Conservation (phyloP, 2,329 filamentous ascomycete species). For the Acarospora socialis region DNA sequence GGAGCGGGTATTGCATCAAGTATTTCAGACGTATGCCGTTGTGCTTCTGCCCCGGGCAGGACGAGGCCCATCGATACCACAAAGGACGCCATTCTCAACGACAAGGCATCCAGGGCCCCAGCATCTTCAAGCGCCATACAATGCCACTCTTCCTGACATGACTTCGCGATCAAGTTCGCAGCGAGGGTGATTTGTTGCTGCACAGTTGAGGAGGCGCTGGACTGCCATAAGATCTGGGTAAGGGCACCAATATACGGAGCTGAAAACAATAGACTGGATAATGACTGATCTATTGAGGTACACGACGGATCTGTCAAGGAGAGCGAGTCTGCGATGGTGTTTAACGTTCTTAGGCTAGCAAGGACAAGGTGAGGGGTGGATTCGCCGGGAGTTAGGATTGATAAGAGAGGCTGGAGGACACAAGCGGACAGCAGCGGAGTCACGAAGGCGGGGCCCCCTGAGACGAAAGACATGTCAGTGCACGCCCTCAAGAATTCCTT, state of each 20-base stretch:
- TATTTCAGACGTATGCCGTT: slow-evolving; percentile 40
- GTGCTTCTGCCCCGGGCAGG: slow-evolving; percentile 47
- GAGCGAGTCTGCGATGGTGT: slow-evolving; percentile 54
- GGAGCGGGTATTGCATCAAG: slow-evolving; percentile 46
- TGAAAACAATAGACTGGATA: slow-evolving; percentile 53
- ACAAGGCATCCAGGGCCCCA: slow-evolving; percentile 65
- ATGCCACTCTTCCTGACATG: slow-evolving; percentile 56
- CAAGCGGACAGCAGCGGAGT: slow-evolving; percentile 55
- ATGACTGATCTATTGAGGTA: slow-evolving; percentile 33
- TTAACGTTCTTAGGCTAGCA: slow-evolving; percentile 60
- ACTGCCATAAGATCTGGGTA: slow-evolving; percentile 48
- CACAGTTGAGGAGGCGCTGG: slow-evolving; percentile 35
- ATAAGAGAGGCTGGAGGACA: slow-evolving; percentile 55
- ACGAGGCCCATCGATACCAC: slow-evolving; percentile 54
- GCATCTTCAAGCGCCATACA: slow-evolving; percentile 56
- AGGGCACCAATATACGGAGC: slow-evolving; percentile 47
- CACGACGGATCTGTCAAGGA: slow-evolving; percentile 38
- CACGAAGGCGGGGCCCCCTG: slow-evolving; percentile 70
- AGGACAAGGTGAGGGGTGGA: slow-evolving; percentile 54
- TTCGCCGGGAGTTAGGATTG: slow-evolving; percentile 50
- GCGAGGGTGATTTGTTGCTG: slow-evolving; percentile 51
- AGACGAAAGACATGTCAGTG: too few species aligned
- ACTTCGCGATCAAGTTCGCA: slow-evolving; percentile 42
- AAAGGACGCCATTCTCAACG: slow-evolving; percentile 57
- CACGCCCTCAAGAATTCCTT: too few species aligned